These are phyloP conservation scores for Lentithecium fluviatile DNA, from an alignment of 495 filamentous ascomycete genomes.

Conservation along the genomic window DNA sequence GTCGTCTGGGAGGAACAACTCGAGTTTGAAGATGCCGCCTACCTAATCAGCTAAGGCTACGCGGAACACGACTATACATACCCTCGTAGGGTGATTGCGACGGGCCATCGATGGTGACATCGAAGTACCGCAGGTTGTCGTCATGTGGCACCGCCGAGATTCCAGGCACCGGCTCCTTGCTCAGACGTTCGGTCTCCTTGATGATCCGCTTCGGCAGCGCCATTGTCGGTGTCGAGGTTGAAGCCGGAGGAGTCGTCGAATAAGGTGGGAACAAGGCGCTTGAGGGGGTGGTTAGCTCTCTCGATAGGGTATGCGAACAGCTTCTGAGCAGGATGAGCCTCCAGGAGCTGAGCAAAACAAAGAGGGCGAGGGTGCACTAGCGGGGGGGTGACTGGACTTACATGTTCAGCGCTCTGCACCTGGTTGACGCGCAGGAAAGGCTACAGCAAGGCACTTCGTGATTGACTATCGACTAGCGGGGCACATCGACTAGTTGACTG, in stretches of 20 bases:
- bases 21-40: constrained; percentile 96
- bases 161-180: constrained; percentile 96
- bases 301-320: too few relatives aligned
- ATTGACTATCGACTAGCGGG: too few relatives aligned
- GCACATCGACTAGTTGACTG: too few relatives aligned
- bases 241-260: neutral
- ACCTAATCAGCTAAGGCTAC: constrained; percentile 4
- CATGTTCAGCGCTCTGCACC: too few relatives aligned
- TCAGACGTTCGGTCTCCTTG: constrained; percentile 96
- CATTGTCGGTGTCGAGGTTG: constrained; percentile 33
- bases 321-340: too few relatives aligned
- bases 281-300: neutral
- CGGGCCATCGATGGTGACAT: constrained; percentile 94
- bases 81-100: constrained; percentile 92
- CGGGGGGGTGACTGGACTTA: too few relatives aligned
- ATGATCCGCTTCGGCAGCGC: constrained; percentile 93
- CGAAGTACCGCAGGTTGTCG: constrained; percentile 97
- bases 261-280: neutral
- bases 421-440: too few relatives aligned
- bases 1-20: constrained; percentile 98
- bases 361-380: neutral
- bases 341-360: neutral
- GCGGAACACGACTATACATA: constrained; percentile 36
- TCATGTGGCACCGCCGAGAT: constrained; percentile 98
- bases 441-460: too few relatives aligned